Base-by-base conservation (phyloP, 1,139 yeast species). In the Taiozyma onychis region DNA sequence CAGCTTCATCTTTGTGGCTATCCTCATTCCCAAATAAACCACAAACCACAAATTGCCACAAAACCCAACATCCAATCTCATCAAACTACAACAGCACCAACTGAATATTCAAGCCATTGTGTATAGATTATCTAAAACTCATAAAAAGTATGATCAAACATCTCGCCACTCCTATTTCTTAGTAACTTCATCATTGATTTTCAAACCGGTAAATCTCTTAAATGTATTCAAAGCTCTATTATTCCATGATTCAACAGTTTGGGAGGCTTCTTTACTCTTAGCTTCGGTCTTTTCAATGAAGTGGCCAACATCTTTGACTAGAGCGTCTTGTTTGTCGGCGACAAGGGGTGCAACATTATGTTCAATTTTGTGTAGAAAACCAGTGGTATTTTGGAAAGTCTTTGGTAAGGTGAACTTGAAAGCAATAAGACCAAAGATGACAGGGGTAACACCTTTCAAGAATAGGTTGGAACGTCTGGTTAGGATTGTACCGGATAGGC, bases 331-430 rank as follows among this genome's bases (percentile, higher is more conserved):
- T 52, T 79, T 80, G 47, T 78, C 70, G 9, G 95, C 90, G 44
- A 89, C 67, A 42, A 72, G 74, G 3, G 97, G 95, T 50, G 85
- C 71, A 44, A 76, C 73, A 51, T 75, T 68, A 64, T 81, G 73
- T 68, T 93, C 97, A 57, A 82, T 74, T 48, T 73, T 74, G 82
- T 91, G 85, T 3, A 80, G 68, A 57, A 85, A 80, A 11, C 71
- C 69, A 24, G 77, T 71, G 10, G 91, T 81, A 65, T 88, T 89
- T 42, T 66, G 65, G 61, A 80, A 88, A 0, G 99, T 90, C 44
- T 76, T 70, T 27, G 99, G 99, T 60, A 91, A 75, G 57, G 86
- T 84, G 67, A 82, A 78, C 53, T 75, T 79, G 70, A 90, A 88
- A 1, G 96, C 84, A 13, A 76, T 77, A 21, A 80, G 58, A 16